phyloP scores from a whole-genome alignment of 1,284 basidiomycete genomes.

The Fomitopsis betulina region DNA sequence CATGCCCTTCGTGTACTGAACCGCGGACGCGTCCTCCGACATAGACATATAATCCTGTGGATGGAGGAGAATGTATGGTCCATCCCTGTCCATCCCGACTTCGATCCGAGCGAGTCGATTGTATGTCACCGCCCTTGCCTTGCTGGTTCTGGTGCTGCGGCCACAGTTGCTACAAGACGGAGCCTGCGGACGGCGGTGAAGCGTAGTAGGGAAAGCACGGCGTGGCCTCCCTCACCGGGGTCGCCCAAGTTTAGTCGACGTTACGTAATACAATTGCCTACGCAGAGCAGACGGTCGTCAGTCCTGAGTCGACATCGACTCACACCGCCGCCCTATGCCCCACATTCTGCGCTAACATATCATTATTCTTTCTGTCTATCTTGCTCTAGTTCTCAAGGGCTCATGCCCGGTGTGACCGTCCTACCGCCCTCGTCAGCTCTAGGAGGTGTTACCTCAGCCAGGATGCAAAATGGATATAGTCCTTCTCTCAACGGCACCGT shows the following conservation, averaged over 20 bases:
- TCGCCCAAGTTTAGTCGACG: neutral
- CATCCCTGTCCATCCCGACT: too few relatives aligned
- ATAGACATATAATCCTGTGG: too few relatives aligned
- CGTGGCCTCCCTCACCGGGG: too few relatives aligned
- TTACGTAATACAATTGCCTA: neutral
- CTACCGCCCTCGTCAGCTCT: conserved; percentile 28
- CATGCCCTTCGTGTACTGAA: too few relatives aligned
- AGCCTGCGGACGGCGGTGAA: neutral
- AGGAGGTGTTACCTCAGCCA: conserved; percentile 19
- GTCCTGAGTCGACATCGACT: neutral
- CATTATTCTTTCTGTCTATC: conserved; percentile 19
- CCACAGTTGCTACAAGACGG: neutral
- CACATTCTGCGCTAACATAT: conserved; percentile 9
- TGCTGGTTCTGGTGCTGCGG: neutral
- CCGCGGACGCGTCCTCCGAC: too few relatives aligned
- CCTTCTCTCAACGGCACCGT: conserved; percentile 34
- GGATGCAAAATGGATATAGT: conserved; percentile 31
- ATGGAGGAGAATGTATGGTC: too few relatives aligned
- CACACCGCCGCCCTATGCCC: neutral
- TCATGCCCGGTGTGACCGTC: conserved; percentile 33
- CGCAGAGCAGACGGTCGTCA: neutral
- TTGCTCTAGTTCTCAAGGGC: conserved; percentile 9
- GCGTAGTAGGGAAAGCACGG: neutral
- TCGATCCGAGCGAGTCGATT: too few relatives aligned
- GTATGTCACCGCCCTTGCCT: too few relatives aligned